A percentile compares a stretch with the other conserved stretches of the same genome.
Conservation (phyloP, 2,329 filamentous ascomycete species). For the Colletotrichum theobromicola region DNA sequence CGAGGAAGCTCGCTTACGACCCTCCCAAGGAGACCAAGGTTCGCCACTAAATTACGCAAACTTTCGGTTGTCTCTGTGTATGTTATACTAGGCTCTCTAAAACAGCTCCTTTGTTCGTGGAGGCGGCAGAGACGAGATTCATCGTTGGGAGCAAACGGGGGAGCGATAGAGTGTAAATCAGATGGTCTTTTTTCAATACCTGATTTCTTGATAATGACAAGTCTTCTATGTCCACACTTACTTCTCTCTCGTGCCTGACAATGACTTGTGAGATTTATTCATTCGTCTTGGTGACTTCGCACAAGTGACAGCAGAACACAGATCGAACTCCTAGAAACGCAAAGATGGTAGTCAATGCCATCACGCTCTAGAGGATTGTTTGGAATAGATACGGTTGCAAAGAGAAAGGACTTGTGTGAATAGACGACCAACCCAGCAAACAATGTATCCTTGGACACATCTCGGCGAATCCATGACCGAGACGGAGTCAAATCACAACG, state of each 20-base stretch:
- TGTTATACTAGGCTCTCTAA: constrained; percentile 37
- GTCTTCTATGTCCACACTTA: background rate
- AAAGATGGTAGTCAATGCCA: background rate
- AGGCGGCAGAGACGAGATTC: constrained; percentile 34
- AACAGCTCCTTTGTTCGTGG: constrained; percentile 48
- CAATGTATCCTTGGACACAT: background rate
- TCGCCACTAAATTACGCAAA: constrained; percentile 48
- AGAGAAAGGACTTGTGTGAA: background rate
- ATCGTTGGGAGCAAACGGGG: constrained; percentile 24
- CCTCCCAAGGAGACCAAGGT: constrained; percentile 65
- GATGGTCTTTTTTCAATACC: constrained; percentile 48
- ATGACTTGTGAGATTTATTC: background rate
- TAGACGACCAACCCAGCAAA: background rate
- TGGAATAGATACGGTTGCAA: background rate
- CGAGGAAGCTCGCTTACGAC: constrained; percentile 89
- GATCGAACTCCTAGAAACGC: too few relatives aligned
- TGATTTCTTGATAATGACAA: constrained; percentile 24
- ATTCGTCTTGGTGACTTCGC: background rate
- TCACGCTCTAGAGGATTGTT: background rate
- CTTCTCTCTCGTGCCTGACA: background rate
- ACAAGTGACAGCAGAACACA: background rate
- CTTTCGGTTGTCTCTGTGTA: constrained; percentile 27
- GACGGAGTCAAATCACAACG: background rate
- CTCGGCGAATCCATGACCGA: background rate
- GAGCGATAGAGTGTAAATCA: constrained; percentile 56